Evolutionary conservation across 208 protist genomes (phyloP).

Genomic region (Crithidia sp.): DNA sequence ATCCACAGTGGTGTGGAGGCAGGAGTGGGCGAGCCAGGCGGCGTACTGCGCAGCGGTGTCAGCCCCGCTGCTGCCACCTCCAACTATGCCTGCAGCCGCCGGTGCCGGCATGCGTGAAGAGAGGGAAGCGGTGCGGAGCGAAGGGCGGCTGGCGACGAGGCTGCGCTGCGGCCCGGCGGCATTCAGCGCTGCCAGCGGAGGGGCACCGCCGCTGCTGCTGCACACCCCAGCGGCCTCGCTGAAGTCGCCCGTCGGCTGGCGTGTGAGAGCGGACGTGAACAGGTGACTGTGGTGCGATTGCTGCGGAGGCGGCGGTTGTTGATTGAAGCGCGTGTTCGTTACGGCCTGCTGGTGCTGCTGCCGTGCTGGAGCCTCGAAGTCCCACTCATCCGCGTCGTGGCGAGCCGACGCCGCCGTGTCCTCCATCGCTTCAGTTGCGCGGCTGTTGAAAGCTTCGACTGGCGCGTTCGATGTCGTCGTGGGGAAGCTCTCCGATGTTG

Average conservation of each 20-base stretch:
- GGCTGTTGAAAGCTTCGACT: neutral
- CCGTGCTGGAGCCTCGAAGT: neutral
- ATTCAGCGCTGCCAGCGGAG: neutral
- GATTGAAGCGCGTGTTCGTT: neutral
- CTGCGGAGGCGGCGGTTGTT: neutral
- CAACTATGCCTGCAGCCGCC: neutral
- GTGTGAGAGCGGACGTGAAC: neutral
- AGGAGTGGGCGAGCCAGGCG: neutral
- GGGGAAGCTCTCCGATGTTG: constrained; percentile 3
- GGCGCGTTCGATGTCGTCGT: neutral
- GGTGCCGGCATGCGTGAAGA: neutral
- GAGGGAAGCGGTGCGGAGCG: constrained; percentile 2
- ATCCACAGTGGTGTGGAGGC: constrained; percentile 30
- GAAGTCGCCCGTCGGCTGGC: neutral
- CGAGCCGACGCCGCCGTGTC: neutral
- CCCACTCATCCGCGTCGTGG: constrained; percentile 20
- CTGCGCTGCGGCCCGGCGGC: constrained; percentile 6
- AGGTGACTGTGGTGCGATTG: neutral
- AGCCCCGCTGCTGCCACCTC: neutral
- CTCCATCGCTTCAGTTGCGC: neutral
- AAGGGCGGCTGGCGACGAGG: constrained; percentile 3
- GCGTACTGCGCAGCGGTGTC: neutral
- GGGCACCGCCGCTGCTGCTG: neutral
- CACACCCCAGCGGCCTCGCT: neutral
- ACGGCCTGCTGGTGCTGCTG: neutral